Percentiles rank a stretch among this genome's conserved stretches.
Evolutionary conservation across 352 stramenopile species (phyloP).

Genomic region (Phytophthora palmivora): DNA sequence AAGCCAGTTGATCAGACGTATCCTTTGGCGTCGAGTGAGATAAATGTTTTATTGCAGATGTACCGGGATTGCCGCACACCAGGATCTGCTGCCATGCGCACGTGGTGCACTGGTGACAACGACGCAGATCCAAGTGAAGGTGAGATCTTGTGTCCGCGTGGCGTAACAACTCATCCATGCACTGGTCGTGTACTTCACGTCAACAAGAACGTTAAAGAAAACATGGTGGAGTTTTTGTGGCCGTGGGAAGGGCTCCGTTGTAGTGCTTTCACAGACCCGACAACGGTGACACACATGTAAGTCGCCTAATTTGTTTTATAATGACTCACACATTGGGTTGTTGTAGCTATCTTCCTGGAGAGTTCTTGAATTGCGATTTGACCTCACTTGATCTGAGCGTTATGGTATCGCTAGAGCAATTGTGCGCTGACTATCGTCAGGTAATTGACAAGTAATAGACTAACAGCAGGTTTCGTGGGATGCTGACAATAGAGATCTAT

Average conservation of each 20-base stretch:
- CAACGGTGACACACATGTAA: constrained; percentile 78
- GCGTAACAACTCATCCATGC: constrained; percentile 67
- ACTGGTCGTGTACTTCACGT: constrained; percentile 57
- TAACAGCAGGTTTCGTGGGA: not conserved
- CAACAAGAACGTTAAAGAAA: constrained; percentile 22
- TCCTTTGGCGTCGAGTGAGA: constrained; percentile 49
- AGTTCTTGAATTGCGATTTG: constrained; percentile 59
- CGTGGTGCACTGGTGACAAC: constrained; percentile 63
- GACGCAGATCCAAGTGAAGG: constrained; percentile 10
- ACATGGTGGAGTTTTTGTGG: constrained; percentile 54
- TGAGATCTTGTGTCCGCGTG: constrained; percentile 45
- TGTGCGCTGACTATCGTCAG: constrained; percentile 44
- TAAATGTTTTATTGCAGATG: constrained; percentile 54
- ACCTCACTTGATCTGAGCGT: constrained; percentile 62
- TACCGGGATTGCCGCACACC: constrained; percentile 55
- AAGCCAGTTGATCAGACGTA: constrained; percentile 60
- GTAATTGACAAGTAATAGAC: not conserved
- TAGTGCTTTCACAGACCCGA: constrained; percentile 69
- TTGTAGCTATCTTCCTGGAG: constrained; percentile 57
- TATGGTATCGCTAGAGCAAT: constrained; percentile 75
- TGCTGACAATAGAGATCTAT: constrained; percentile 52
- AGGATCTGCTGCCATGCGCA: constrained; percentile 53
- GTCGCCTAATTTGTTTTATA: not conserved
- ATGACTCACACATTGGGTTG: not conserved
- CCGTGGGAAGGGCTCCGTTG: constrained; percentile 78